phyloP scores from a whole-genome alignment of 805 yeast species.

The Cyberlindnera galapagoensis region DNA sequence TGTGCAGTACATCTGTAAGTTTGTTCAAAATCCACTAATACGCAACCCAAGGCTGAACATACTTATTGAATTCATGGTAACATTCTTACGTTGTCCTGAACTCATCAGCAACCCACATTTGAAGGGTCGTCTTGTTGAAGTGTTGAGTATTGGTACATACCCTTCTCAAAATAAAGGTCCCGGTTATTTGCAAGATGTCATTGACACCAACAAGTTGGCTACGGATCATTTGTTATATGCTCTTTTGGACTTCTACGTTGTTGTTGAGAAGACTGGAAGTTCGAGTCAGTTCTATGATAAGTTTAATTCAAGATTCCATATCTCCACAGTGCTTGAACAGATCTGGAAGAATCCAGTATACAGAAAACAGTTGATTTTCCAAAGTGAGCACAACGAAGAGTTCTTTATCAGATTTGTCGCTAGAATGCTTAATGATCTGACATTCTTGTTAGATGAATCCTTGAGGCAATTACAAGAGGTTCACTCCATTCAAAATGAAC shows the following conservation, averaged over 20 bases:
- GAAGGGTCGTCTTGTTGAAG: constrained; percentile 77
- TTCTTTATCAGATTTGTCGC: constrained; percentile 92
- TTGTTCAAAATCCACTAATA: constrained; percentile 50
- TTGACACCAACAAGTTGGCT: constrained; percentile 58
- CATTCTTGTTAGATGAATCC: constrained; percentile 87
- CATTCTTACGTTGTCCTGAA: constrained; percentile 78
- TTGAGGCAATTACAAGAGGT: constrained; percentile 72
- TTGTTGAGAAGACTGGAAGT: constrained; percentile 94
- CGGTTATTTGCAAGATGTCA: constrained; percentile 67
- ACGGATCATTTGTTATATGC: constrained; percentile 68
- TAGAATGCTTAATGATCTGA: constrained; percentile 89
- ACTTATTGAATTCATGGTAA: constrained; percentile 66
- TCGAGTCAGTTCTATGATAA: constrained; percentile 94
- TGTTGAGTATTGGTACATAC: constrained; percentile 67
- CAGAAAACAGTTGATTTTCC: constrained; percentile 59
- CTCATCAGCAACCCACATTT: constrained; percentile 88
- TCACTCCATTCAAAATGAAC: constrained; percentile 66
- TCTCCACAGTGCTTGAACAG: constrained; percentile 74
- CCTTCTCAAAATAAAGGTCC: constrained; percentile 49
- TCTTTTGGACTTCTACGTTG: constrained; percentile 82
- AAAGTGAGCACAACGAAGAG: constrained; percentile 62
- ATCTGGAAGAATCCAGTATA: constrained; percentile 74
- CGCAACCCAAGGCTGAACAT: constrained; percentile 44
- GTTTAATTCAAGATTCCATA: constrained; percentile 83
- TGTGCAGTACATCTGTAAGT: constrained; percentile 53